phyloP scores from a whole-genome alignment of 768 basidiomycete genomes.

The Daedalea quercina region DNA sequence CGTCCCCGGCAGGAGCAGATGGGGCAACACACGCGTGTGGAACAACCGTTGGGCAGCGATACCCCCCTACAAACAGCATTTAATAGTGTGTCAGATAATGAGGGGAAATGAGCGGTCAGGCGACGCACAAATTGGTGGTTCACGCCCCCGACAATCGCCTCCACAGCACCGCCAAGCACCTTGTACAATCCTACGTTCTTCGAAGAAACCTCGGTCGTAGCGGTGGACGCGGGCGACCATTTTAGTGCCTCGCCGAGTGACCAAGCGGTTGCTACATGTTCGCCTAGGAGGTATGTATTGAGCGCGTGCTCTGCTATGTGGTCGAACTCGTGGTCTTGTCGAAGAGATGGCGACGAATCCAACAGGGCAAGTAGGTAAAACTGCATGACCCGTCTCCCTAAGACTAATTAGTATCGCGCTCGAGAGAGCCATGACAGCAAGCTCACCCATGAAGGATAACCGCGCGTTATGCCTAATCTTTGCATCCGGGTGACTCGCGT shows the following conservation, averaged over 20 bases:
- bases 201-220: slow-evolving; percentile 4
- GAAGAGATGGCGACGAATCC: slow-evolving; percentile 40
- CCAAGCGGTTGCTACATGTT: slow-evolving; percentile 73
- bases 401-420: not conserved
- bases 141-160: slow-evolving; percentile 70
- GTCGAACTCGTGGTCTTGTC: slow-evolving; percentile 49
- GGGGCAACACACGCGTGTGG: slow-evolving; percentile 36
- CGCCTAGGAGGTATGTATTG: slow-evolving; percentile 66
- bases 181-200: slow-evolving; percentile 63
- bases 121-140: slow-evolving; percentile 73
- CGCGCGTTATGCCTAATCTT: slow-evolving; percentile 64
- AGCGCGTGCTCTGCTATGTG: slow-evolving; percentile 48
- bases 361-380: slow-evolving; percentile 72
- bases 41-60: slow-evolving; percentile 32
- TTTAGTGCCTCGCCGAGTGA: slow-evolving; percentile 63
- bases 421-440: not conserved
- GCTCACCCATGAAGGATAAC: slow-evolving; percentile 66
- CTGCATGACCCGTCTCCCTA: slow-evolving; percentile 74
- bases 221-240: slow-evolving; percentile 48
- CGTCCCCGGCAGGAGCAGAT: slow-evolving; percentile 23
- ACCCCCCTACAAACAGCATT: slow-evolving; percentile 27
- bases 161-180: slow-evolving; percentile 70
- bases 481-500: slow-evolving; percentile 66
- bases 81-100: not conserved
- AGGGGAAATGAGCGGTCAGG: not conserved